A percentile compares a stretch with the other conserved stretches of the same genome.
Evolutionary conservation across 2,329 filamentous ascomycete species (phyloP).

Genomic region (Tothia fuscella): DNA sequence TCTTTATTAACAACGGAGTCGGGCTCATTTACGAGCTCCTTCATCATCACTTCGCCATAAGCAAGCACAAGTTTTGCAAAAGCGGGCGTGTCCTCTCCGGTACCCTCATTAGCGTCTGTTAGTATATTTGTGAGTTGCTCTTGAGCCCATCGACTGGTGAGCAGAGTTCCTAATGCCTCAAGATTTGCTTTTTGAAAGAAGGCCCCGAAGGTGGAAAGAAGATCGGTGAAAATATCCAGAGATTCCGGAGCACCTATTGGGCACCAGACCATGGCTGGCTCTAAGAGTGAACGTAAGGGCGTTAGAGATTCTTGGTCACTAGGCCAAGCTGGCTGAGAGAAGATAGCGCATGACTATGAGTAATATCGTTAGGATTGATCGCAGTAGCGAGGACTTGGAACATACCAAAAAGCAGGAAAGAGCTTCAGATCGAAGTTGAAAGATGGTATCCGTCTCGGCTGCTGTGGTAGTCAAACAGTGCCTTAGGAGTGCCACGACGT

Average conservation of each 20-base stretch:
- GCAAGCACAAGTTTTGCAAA: constrained; percentile 57
- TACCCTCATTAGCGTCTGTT: constrained; percentile 45
- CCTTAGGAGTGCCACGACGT: constrained; percentile 1
- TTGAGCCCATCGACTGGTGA: constrained; percentile 48
- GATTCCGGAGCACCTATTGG: constrained; percentile 33
- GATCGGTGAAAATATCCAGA: constrained; percentile 53
- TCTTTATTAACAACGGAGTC: constrained; percentile 35
- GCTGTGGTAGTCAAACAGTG: constrained; percentile 3
- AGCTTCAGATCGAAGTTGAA: too few relatives aligned
- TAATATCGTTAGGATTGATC: too few relatives aligned
- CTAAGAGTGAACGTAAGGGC: constrained; percentile 48
- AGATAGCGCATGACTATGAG: constrained; percentile 65
- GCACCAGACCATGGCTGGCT: constrained; percentile 49
- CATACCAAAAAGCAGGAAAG: too few relatives aligned
- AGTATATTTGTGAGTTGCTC: constrained; percentile 44
- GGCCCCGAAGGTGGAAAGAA: constrained; percentile 51
- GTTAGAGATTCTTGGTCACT: constrained; percentile 44
- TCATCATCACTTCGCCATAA: constrained; percentile 54
- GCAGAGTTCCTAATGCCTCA: constrained; percentile 43
- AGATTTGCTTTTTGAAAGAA: constrained; percentile 52
- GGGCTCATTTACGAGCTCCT: constrained; percentile 45
- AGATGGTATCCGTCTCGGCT: not conserved
- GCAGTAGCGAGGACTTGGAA: too few relatives aligned
- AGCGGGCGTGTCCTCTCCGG: constrained; percentile 42
- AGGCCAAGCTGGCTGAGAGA: constrained; percentile 50